Conservation (phyloP, 2,329 filamentous ascomycete species). For the Huntiella savannae region DNA sequence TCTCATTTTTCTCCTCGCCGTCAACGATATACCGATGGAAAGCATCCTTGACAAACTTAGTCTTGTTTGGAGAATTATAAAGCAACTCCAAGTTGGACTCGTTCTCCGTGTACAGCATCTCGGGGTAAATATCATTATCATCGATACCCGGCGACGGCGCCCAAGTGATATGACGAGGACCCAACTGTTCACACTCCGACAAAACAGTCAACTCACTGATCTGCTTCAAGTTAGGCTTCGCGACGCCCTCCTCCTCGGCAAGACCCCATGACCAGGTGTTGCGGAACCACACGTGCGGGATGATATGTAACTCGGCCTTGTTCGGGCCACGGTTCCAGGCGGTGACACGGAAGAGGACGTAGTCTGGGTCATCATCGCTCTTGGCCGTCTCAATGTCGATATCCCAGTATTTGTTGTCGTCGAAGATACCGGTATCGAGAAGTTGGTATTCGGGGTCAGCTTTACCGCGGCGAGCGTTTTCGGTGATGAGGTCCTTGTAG, state of each 20-base stretch:
- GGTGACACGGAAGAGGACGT: constrained; percentile 82
- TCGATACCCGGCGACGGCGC: constrained; percentile 71
- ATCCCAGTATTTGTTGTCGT: constrained; percentile 87
- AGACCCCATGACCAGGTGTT: constrained; percentile 95
- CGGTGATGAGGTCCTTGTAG: constrained; percentile 69
- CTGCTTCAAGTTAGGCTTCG: constrained; percentile 61
- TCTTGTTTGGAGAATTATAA: constrained; percentile 60
- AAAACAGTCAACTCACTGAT: constrained; percentile 26
- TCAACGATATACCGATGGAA: constrained; percentile 81
- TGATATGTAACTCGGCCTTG: constrained; percentile 74
- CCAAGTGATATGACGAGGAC: constrained; percentile 64
- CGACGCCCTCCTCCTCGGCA: constrained; percentile 55
- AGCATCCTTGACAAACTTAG: constrained; percentile 81
- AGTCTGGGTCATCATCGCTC: constrained; percentile 76
- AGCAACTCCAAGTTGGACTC: constrained; percentile 71
- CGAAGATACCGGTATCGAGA: constrained; percentile 71
- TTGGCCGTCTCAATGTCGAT: constrained; percentile 95
- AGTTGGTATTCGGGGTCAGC: constrained; percentile 80
- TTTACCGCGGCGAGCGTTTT: constrained; percentile 61
- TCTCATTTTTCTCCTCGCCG: constrained; percentile 43
- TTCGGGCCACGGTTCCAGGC: constrained; percentile 92
- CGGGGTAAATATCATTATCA: constrained; percentile 66
- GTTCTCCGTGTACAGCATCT: constrained; percentile 85
- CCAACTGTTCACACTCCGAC: constrained; percentile 42
- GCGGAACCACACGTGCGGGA: constrained; percentile 90